Conservation (phyloP, 495 filamentous ascomycete species). For the Penicillium waksmanii region DNA sequence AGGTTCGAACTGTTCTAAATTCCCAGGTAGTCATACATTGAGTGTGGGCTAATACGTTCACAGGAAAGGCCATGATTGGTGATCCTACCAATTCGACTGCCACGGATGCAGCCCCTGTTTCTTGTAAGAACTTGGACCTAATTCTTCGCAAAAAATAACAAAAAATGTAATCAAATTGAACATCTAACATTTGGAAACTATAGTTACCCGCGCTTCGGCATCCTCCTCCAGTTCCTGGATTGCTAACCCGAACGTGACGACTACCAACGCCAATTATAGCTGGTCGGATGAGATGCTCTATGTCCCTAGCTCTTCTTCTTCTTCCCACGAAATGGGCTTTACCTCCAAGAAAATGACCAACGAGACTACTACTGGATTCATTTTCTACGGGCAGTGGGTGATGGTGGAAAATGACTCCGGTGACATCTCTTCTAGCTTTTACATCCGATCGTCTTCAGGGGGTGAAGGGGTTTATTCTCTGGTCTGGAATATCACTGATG, state of each 20-base stretch:
- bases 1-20: not conserved
- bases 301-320: conserved; percentile 12
- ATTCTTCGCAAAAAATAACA: not conserved
- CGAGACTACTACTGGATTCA: conserved; percentile 12
- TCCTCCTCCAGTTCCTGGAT: conserved; percentile 6
- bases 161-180: too few species aligned
- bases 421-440: conserved; percentile 16
- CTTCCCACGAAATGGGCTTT: conserved; percentile 12
- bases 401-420: conserved; percentile 6
- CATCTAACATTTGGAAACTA: not conserved
- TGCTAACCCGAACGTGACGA: conserved; percentile 9
- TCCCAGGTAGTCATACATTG: not conserved
- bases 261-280: conserved; percentile 2
- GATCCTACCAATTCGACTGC: conserved; percentile 13
- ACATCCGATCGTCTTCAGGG: not conserved
- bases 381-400: conserved; percentile 16
- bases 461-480: conserved; percentile 11
- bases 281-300: conserved; percentile 13
- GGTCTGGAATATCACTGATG: conserved; percentile 11
- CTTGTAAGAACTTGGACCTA: conserved; percentile 2
- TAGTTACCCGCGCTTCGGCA: conserved; percentile 6
- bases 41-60: not conserved
- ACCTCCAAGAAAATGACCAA: conserved; percentile 5
- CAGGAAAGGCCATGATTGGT: conserved; percentile 12
- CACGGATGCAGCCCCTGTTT: conserved; percentile 3